Conservation (phyloP, 371 early-diverging fungal genomes). For the Racocetra persica region DNA sequence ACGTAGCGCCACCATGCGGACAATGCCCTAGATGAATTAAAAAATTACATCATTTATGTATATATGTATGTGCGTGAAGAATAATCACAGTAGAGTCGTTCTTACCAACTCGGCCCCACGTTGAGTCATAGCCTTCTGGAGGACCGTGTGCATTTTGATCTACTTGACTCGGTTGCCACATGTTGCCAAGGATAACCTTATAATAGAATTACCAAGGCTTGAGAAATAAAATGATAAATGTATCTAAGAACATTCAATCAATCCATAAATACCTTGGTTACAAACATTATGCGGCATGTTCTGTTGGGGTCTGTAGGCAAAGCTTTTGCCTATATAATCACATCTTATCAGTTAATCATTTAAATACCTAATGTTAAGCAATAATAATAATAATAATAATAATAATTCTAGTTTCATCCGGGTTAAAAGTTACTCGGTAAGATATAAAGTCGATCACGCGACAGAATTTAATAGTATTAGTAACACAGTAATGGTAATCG, state of each 20-base stretch:
- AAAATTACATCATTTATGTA: neutral
- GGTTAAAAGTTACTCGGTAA: no score
- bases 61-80: neutral
- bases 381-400: no score
- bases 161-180: slow-evolving; percentile 14
- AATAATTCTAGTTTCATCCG: no score
- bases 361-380: no score
- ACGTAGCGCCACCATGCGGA: slow-evolving; percentile 17
- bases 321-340: neutral
- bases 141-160: neutral
- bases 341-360: no score
- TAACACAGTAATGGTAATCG: neutral
- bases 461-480: neutral
- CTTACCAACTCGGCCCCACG: slow-evolving; percentile 38
- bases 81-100: neutral
- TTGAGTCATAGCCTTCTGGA: slow-evolving; percentile 8
- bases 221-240: no score
- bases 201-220: neutral
- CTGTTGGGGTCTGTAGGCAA: neutral
- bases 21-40: neutral
- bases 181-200: slow-evolving; percentile 18
- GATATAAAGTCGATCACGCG: no score
- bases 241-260: neutral
- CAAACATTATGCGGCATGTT: slow-evolving; percentile 27
- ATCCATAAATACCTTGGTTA: slow-evolving; percentile 4